These are phyloP conservation scores for Penstemon newberryi DNA, from an alignment of 257 asterid species.

Conservation along the genomic window DNA sequence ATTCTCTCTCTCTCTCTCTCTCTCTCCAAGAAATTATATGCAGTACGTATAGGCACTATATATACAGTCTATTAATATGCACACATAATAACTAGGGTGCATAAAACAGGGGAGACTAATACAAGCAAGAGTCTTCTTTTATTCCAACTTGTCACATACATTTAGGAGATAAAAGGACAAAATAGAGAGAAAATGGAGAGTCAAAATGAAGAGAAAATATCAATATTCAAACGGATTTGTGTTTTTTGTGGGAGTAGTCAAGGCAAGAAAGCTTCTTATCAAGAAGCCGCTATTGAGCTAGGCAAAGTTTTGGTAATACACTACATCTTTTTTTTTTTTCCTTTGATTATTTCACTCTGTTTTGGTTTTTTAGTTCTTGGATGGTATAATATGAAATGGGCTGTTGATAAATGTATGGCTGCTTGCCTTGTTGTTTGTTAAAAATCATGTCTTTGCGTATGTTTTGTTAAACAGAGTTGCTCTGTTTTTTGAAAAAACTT, in stretches of 20 bases:
- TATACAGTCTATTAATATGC: not conserved
- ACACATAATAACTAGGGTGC: constrained; percentile 19
- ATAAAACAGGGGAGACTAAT: constrained; percentile 10
- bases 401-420: constrained; percentile 9
- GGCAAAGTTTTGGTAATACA: constrained; percentile 66
- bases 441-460: constrained; percentile 24
- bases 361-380: not conserved
- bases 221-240: constrained; percentile 82
- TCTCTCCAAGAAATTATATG: constrained; percentile 13
- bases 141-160: constrained; percentile 18
- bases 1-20: constrained; percentile 12
- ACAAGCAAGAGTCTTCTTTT: constrained; percentile 29
- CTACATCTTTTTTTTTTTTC: constrained; percentile 7
- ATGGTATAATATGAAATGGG: constrained; percentile 10
- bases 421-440: not conserved
- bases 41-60: not conserved
- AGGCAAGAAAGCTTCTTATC: constrained; percentile 79
- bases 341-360: not conserved
- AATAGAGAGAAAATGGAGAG: constrained; percentile 42
- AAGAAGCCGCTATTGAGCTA: constrained; percentile 82
- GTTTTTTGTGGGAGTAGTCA: constrained; percentile 97
- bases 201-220: constrained; percentile 41
- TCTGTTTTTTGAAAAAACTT: constrained; percentile 13
- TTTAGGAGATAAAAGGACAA: not conserved
- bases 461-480: not conserved